These are phyloP conservation scores for Nadsonia commutata DNA, from an alignment of 1,139 yeast species.

Conservation along the genomic window DNA sequence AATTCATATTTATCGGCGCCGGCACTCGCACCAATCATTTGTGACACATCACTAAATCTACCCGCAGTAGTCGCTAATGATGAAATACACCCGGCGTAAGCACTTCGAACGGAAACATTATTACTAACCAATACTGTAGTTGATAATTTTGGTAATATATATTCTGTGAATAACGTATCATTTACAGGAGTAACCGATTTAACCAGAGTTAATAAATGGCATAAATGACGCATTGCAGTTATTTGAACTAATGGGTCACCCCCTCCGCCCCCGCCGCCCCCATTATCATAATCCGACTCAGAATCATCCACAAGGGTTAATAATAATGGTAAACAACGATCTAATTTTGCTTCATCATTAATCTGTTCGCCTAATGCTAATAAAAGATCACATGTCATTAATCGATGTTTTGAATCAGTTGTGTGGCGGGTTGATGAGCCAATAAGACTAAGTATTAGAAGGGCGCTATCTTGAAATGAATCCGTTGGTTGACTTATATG, in stretches of 20 bases:
- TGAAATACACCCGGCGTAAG: constrained; percentile 64
- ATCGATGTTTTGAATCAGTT: constrained; percentile 43
- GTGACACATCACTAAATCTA: constrained; percentile 52
- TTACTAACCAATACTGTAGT: constrained; percentile 24
- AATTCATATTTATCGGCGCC: constrained; percentile 9
- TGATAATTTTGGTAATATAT: constrained; percentile 57
- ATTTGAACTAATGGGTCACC: constrained; percentile 45
- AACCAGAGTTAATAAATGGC: constrained; percentile 49
- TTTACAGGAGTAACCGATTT: constrained; percentile 64
- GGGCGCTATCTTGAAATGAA: constrained; percentile 33
- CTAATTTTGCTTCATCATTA: constrained; percentile 73
- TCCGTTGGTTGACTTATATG: constrained; percentile 18
- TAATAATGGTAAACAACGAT: constrained; percentile 70
- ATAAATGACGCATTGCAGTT: constrained; percentile 23
- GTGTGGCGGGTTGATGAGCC: constrained; percentile 55
- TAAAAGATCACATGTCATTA: constrained; percentile 63
- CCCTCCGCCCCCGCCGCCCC: no score
- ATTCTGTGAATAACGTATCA: constrained; percentile 63
- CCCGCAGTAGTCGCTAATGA: constrained; percentile 48
- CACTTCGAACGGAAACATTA: constrained; percentile 39
- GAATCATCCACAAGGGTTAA: constrained; percentile 41
- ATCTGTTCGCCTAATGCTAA: constrained; percentile 63
- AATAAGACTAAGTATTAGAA: constrained; percentile 49
- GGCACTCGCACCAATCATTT: constrained; percentile 18
- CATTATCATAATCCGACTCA: no score